Evolutionary conservation across 106 monocot genomes (phyloP).

Genomic region (Phalaenopsis equestris): DNA sequence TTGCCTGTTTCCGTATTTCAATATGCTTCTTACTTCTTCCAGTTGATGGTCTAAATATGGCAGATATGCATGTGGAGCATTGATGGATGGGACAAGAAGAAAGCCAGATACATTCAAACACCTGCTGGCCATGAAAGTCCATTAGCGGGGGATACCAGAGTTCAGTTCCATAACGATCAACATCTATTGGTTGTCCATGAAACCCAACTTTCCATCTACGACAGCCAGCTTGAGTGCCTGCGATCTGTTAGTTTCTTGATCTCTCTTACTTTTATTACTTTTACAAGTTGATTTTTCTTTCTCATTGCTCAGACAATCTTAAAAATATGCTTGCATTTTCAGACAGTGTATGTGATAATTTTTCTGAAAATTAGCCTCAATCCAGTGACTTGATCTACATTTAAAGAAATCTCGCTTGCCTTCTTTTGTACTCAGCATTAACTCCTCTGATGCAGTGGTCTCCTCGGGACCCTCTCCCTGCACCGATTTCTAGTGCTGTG

Average conservation of each 20-base stretch:
- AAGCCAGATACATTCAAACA: slow-evolving; percentile 69
- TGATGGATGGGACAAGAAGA: slow-evolving; percentile 97
- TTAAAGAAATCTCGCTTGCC: background rate
- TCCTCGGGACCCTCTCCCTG: slow-evolving; percentile 68
- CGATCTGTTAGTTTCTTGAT: slow-evolving; percentile 45
- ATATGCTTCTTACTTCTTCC: background rate
- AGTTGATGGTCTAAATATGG: background rate
- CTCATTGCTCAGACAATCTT: background rate
- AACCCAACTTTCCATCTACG: slow-evolving; percentile 79
- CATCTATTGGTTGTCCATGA: slow-evolving; percentile 91
- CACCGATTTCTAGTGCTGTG: slow-evolving; percentile 84
- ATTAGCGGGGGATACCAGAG: slow-evolving; percentile 82
- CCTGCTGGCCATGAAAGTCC: slow-evolving; percentile 51
- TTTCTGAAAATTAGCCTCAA: background rate
- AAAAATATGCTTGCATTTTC: background rate
- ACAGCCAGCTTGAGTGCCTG: slow-evolving; percentile 85
- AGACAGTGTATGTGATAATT: background rate
- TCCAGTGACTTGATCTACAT: background rate
- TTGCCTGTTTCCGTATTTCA: background rate
- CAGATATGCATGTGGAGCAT: slow-evolving; percentile 98
- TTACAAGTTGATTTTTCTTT: background rate
- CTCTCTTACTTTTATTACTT: slow-evolving; percentile 2
- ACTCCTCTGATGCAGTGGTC: slow-evolving; percentile 57
- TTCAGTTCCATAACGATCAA: slow-evolving; percentile 99
- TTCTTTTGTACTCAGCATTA: background rate